Evolutionary conservation across 768 basidiomycete species (phyloP), one percentile per base, ranked within the genome.

Genomic region (Panellus pusillus): DNA sequence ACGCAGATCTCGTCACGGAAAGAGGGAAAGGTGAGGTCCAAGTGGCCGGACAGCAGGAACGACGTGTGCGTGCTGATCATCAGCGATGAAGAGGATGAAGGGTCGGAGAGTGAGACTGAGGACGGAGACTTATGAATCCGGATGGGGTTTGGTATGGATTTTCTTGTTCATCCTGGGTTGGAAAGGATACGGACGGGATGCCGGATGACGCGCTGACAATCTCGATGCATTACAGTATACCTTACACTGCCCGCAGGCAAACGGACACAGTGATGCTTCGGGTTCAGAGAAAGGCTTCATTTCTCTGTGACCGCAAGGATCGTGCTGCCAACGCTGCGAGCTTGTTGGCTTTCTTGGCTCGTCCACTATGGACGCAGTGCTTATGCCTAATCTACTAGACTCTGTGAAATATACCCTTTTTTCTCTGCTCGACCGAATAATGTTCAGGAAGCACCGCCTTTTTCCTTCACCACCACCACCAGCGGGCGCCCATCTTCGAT

Each of bases 401-500:
- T 54, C 45, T 47, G 37, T 43, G 32, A 45, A 57, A 57, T 57
- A 48, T 51, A 35, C 8, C 14, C 7, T 35, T 35, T 35, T 35
- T 35, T 35, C 9, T 35, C 32, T n/a, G n/a, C n/a, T n/a, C n/a
- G n/a, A n/a, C n/a, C n/a, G n/a, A n/a, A n/a, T n/a, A n/a, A n/a
- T n/a, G n/a, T n/a, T n/a, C n/a, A n/a, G n/a, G n/a, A n/a, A n/a
- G n/a, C n/a, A n/a, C n/a, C n/a, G n/a, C n/a, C n/a, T n/a, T n/a
- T n/a, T 71, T n/a, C 78, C 74, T 68, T 70, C 68, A 78, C 79
- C 74, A 79, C n/a, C n/a, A n/a, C 74, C 75, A 78, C 73, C 74
- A 70, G 61, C 65, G 65, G 54, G 52, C 60, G 52, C 60, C 63
- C 54, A 58, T 56, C 58, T n/a, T 56, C 62, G 52, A 56, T n/a